These are phyloP conservation scores for Pyrenophora teres DNA, from an alignment of 2,329 filamentous ascomycete species.

Conservation along the genomic window DNA sequence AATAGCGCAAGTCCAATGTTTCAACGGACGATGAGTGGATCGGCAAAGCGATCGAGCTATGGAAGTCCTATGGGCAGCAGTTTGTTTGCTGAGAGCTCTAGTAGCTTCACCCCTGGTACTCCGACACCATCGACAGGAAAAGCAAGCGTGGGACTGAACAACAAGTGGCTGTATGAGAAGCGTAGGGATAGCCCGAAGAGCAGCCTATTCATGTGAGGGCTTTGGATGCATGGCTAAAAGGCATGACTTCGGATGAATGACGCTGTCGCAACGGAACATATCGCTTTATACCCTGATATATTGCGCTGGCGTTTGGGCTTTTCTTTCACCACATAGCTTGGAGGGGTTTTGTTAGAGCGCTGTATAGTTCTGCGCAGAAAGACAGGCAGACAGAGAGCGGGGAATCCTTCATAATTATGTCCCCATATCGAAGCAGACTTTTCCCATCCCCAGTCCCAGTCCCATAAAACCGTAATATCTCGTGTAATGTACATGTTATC, in stretches of 20 bases:
- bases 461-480: too few species aligned
- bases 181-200: slow-evolving; percentile 60
- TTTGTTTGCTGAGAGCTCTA: slow-evolving; percentile 47
- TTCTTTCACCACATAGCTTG: slow-evolving; percentile 4
- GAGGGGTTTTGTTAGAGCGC: not conserved
- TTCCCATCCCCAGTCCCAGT: too few species aligned
- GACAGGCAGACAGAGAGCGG: slow-evolving; percentile 12
- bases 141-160: slow-evolving; percentile 79
- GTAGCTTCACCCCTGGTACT: slow-evolving; percentile 58
- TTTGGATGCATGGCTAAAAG: too few species aligned
- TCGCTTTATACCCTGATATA: slow-evolving; percentile 43
- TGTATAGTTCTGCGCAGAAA: not conserved
- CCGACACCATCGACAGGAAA: slow-evolving; percentile 66
- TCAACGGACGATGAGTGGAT: slow-evolving; percentile 66
- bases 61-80: slow-evolving; percentile 53
- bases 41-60: slow-evolving; percentile 65
- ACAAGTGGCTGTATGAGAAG: slow-evolving; percentile 93
- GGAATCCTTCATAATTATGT: slow-evolving; percentile 5
- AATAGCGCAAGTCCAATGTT: slow-evolving; percentile 51
- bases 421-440: not conserved
- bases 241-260: not conserved
- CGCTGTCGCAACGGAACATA: slow-evolving; percentile 11
- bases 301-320: slow-evolving; percentile 28
- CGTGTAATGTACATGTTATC: not conserved
- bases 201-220: slow-evolving; percentile 34